Evolutionary conservation across 139 green algal genomes (phyloP), one percentile per base, ranked within the genome.

Genomic region (Desmodesmus armatus): DNA sequence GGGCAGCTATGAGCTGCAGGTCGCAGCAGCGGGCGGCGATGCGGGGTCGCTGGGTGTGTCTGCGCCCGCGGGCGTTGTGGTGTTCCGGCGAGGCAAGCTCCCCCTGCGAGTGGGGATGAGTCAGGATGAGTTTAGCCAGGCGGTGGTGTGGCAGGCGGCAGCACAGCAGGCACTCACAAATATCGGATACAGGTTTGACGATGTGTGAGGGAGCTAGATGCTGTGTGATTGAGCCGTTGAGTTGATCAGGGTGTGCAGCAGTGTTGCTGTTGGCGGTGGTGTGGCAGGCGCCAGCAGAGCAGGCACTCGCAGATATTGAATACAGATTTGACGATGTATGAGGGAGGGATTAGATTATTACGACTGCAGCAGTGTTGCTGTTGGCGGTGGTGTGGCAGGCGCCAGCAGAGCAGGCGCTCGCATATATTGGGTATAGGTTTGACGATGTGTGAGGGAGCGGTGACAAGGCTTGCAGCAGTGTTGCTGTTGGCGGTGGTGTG

Each of bases 71-170:
- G 90, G 90, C 27, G 37, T 93, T 49, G 88, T 90, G 1, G 90
- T 93, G 53, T 91, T 93, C 84, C 80, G 90, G 40, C 43, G 85
- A 0, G 88, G 88, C 71, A 92, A 92, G 85, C 88, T 93, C 69
- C 83, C 88, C 3, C 82, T 93, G 87, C 77, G 85, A 1, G 70
- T 87, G 3, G 90, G 90, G 27, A 93, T 93, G 90, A 40, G 25
- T 4, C 17, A 81, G 49, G 87, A 90, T 17, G 85, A 93, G n/a
- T 93, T 93, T 62, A 87, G 78, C 5, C 83, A 91, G 88, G n/a
- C 84, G 23, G 87, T 92, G 9, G 73, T 92, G n/a, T 90, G 88
- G 31, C 88, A 92, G 44, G 82, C 89, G 13, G 87, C 90, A 13
- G 90, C 90, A 0, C 90, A 93, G 82, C 25, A 76, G 25, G 88